Conservation (phyloP, 2,329 filamentous ascomycete species). For the Catunica adiposa region DNA sequence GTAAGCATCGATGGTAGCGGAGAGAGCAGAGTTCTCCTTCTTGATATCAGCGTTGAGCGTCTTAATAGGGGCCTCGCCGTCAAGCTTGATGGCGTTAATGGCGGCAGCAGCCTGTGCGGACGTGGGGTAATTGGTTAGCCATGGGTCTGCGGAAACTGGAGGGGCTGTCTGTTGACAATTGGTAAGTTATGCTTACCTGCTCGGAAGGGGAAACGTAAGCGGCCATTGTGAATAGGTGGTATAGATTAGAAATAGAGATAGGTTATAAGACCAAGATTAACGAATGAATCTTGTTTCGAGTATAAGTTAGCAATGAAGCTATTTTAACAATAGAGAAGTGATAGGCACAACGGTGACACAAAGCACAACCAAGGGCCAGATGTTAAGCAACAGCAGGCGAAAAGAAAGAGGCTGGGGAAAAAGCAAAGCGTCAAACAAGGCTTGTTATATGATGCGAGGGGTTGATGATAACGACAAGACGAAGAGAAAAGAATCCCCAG, state of each 20-base stretch:
- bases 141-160: not conserved
- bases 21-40: constrained; percentile 45
- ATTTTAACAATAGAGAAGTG: not conserved
- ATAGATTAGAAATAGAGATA: not conserved
- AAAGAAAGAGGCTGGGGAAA: not conserved
- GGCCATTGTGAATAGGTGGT: constrained; percentile 39
- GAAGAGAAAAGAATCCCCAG: not conserved
- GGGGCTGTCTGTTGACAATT: not conserved
- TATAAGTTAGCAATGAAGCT: not conserved
- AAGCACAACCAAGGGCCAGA: not conserved
- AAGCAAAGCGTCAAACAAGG: not conserved
- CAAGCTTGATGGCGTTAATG: constrained; percentile 81
- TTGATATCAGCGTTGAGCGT: constrained; percentile 82
- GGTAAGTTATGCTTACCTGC: constrained; percentile 28
- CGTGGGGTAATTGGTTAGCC: not conserved
- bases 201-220: constrained; percentile 48
- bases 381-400: not conserved
- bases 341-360: not conserved
- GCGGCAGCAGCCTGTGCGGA: constrained; percentile 58
- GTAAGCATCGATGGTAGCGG: constrained; percentile 33
- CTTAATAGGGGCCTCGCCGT: constrained; percentile 58
- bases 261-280: not conserved
- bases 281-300: not conserved
- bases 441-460: not conserved
- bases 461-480: constrained; percentile 3